Evolutionary conservation across 202 grass and related monocot genomes (phyloP), one percentile per base, ranked within the genome.

Genomic region (Zizania palustris): DNA sequence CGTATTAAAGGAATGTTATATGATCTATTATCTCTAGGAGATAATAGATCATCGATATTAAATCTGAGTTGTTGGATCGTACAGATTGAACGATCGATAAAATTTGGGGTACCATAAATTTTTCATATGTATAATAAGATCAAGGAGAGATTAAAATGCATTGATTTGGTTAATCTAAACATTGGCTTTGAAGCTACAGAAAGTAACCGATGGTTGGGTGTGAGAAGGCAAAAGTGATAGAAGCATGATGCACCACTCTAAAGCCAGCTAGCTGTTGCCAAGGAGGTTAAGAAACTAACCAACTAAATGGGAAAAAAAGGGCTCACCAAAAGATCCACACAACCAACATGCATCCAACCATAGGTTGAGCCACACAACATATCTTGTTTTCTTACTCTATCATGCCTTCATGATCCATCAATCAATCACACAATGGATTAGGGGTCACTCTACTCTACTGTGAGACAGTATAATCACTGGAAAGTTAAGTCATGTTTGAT

Each of bases 181-280:
- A 41, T 16, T 58, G 71, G 7, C 77, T 76, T 64, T 68, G 71
- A 86, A 86, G 84, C 14, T 76, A 81, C 33, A 75, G 19, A 60
- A 85, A 36, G 36, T 38, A 50, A 9, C 48, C 1, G 60, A 79
- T 49, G 53, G 74, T 48, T 79, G 76, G 51, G 18, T 49, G 48
- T 21, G 11, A 65, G 10, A 15, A 15, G 35, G n/a, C 13, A 34
- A 45, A 58, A 33, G 18, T 3, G 22, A 38, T 3, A 62, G 42
- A 71, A 71, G 65, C 73, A 69, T 38, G 68, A 72, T 49, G 76
- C 46, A 36, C 15, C 73, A 77, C 74, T 71, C 73, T 36, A 77
- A 84, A 63, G 18, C 63, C 35, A 55, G n/a, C 51, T 55, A 28
- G 51, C n/a, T 55, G 74, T 48, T 67, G 77, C 15, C 22, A 50